These are phyloP conservation scores for Theobroma grandiflorum DNA, from an alignment of 441 rosid genomes.

Conservation along the genomic window DNA sequence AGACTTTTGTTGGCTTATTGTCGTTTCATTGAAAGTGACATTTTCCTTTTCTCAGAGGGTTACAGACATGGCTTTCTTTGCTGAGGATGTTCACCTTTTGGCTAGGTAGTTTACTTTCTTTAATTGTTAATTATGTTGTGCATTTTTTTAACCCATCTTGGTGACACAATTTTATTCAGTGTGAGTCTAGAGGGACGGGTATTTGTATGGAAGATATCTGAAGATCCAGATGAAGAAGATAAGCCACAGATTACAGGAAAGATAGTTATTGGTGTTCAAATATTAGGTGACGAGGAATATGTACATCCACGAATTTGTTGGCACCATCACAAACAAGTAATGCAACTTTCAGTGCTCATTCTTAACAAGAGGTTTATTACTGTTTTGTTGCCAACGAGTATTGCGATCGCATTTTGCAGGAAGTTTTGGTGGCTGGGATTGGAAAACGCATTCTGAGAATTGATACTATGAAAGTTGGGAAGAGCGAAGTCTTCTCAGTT, in stretches of 20 bases:
- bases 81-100: slow-evolving; percentile 90
- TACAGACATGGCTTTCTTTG: slow-evolving; percentile 93
- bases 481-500: slow-evolving; percentile 59
- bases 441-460: slow-evolving; percentile 76
- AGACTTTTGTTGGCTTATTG: not conserved
- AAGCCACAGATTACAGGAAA: slow-evolving; percentile 77
- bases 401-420: slow-evolving; percentile 50
- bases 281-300: slow-evolving; percentile 61
- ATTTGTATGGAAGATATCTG: slow-evolving; percentile 76
- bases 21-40: slow-evolving; percentile 11
- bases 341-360: slow-evolving; percentile 15
- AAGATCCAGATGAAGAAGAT: slow-evolving; percentile 87
- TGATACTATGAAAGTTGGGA: slow-evolving; percentile 75
- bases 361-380: not conserved
- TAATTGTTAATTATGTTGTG: slow-evolving; percentile 3
- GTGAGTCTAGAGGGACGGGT: slow-evolving; percentile 84
- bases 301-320: slow-evolving; percentile 91
- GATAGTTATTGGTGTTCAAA: slow-evolving; percentile 70
- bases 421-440: slow-evolving; percentile 78
- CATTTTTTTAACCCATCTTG: not conserved
- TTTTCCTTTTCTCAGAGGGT: slow-evolving; percentile 63
- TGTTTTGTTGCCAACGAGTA: not conserved
- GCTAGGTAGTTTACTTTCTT: slow-evolving; percentile 70
- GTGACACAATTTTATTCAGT: slow-evolving; percentile 51
- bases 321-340: slow-evolving; percentile 96